phyloP scores from a whole-genome alignment of 2,329 filamentous ascomycete genomes.

The Trichoderma sp. region DNA sequence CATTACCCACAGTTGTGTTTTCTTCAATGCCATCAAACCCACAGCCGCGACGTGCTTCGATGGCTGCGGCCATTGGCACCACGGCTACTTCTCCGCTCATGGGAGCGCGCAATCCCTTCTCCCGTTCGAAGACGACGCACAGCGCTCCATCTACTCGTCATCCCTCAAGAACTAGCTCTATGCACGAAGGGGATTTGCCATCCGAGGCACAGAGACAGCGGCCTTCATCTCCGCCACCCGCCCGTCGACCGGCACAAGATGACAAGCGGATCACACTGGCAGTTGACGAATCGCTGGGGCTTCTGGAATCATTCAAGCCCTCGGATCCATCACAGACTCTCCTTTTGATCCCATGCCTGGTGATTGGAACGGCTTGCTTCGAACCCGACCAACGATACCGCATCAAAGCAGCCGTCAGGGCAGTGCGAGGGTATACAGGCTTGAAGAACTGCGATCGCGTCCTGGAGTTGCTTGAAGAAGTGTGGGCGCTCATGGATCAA shows the following conservation, averaged over 20 bases:
- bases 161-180: conserved; percentile 42
- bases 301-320: conserved; percentile 57
- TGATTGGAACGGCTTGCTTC: conserved; percentile 63
- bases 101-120: conserved; percentile 18
- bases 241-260: conserved; percentile 49
- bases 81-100: conserved; percentile 27
- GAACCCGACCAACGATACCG: conserved; percentile 53
- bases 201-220: conserved; percentile 24
- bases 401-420: conserved; percentile 50
- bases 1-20: conserved; percentile 27
- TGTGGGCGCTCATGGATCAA: conserved; percentile 61
- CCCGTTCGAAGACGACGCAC: conserved; percentile 29
- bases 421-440: conserved; percentile 60
- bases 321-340: conserved; percentile 61
- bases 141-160: conserved; percentile 39
- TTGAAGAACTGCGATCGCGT: conserved; percentile 59
- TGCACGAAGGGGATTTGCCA: conserved; percentile 39
- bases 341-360: conserved; percentile 59
- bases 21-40: conserved; percentile 17
- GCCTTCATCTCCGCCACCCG: conserved; percentile 47
- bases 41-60: conserved; percentile 37
- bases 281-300: conserved; percentile 57
- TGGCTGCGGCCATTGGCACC: conserved; percentile 35
- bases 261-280: conserved; percentile 55
- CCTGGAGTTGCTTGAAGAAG: conserved; percentile 54